Conservation (phyloP, 169 alveolate species). For the Cyclospora cayetanensis region DNA sequence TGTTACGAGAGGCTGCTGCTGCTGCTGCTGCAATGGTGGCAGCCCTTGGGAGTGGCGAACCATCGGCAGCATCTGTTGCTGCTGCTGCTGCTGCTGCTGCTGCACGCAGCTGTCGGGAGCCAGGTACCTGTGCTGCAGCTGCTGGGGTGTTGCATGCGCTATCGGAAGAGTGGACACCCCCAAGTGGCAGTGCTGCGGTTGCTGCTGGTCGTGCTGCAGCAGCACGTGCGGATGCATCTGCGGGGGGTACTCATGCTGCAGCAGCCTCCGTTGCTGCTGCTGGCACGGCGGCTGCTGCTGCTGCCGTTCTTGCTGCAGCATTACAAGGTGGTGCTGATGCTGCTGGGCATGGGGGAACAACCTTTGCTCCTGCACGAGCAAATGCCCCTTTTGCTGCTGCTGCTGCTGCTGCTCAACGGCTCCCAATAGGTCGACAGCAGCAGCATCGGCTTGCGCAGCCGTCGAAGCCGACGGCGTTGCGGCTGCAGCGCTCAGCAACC, state of each 20-base stretch:
- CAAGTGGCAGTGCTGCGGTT: slow-evolving; percentile 3
- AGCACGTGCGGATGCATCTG: background rate
- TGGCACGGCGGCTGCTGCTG: background rate
- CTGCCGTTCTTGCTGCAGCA: background rate
- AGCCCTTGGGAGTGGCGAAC: background rate
- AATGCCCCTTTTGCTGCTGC: background rate
- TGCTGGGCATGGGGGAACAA: background rate
- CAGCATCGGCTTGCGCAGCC: background rate
- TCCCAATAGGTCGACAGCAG: background rate
- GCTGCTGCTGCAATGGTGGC: slow-evolving; percentile 20
- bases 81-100: background rate
- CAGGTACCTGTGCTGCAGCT: slow-evolving; percentile 10
- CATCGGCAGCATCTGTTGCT: background rate
- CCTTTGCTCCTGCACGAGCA: background rate
- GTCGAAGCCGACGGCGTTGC: background rate
- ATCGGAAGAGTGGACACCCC: background rate
- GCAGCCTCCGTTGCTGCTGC: background rate
- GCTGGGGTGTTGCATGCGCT: background rate
- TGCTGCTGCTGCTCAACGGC: background rate
- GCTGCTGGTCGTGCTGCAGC: background rate
- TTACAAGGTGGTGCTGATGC: slow-evolving; percentile 7
- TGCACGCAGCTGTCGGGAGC: no score
- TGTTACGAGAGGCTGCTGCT: no score
- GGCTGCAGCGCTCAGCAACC: background rate
- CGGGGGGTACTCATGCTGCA: background rate